A percentile compares a stretch with the other conserved stretches of the same genome.
Evolutionary conservation across 495 filamentous ascomycete species (phyloP).

Genomic region (Aspergillus mulundensis): DNA sequence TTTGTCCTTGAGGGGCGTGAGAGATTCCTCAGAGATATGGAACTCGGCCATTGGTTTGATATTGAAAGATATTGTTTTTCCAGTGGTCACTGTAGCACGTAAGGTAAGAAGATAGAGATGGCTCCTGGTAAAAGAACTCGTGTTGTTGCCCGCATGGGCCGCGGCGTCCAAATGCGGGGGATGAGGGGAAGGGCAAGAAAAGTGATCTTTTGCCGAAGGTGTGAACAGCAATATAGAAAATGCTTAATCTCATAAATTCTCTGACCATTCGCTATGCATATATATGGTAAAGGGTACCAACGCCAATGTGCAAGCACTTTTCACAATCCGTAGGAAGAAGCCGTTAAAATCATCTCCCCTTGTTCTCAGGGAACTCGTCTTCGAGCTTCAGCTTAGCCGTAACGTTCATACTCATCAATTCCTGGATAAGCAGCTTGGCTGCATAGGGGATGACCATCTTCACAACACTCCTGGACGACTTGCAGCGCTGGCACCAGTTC

Average conservation of each 20-base stretch:
- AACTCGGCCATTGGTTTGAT: slow-evolving; percentile 8
- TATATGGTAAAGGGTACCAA: slow-evolving; percentile 14
- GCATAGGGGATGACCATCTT: slow-evolving; percentile 98
- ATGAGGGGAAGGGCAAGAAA: not conserved
- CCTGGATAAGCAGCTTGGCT: slow-evolving; percentile 94
- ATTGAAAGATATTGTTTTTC: too few relatives aligned
- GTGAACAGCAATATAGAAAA: too few relatives aligned
- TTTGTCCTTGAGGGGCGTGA: slow-evolving; percentile 36
- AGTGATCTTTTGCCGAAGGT: too few relatives aligned
- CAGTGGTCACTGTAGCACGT: too few relatives aligned
- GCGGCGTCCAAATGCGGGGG: not conserved
- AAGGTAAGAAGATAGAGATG: too few relatives aligned
- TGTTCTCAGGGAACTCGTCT: slow-evolving; percentile 76
- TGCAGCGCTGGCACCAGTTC: slow-evolving; percentile 88
- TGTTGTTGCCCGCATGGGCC: not conserved
- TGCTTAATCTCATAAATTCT: not conserved
- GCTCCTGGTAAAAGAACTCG: too few relatives aligned
- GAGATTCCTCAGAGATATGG: slow-evolving; percentile 17
- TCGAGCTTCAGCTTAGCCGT: slow-evolving; percentile 78
- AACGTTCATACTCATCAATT: slow-evolving; percentile 97
- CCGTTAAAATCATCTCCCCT: slow-evolving; percentile 26
- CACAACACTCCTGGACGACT: slow-evolving; percentile 71
- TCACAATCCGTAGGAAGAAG: not conserved
- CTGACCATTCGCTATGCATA: slow-evolving; percentile 25
- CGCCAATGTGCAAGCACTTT: slow-evolving; percentile 11